These are phyloP conservation scores for Pyrenophora seminiperda DNA, from an alignment of 2,329 filamentous ascomycete species.

Conservation along the genomic window DNA sequence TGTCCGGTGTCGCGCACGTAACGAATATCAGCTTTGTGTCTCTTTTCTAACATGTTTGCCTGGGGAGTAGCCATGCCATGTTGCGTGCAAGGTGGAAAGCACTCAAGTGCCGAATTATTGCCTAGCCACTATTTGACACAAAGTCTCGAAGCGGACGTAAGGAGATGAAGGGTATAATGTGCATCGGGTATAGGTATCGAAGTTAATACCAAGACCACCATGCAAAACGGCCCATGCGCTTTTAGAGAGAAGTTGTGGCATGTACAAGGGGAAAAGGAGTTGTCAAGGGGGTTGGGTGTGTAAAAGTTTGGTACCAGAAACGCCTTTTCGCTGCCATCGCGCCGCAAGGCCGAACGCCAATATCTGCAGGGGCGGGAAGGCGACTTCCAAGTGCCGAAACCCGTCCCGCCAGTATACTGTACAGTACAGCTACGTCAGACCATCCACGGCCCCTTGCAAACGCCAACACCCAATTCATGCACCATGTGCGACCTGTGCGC, in stretches of 20 bases:
- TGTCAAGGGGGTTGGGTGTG: slow-evolving; percentile 2
- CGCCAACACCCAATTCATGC: slow-evolving; percentile 9
- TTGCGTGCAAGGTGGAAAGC: too few species aligned
- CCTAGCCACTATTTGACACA: slow-evolving; percentile 13
- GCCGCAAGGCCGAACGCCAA: slow-evolving; percentile 21
- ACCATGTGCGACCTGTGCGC: slow-evolving; percentile 12
- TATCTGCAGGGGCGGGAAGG: slow-evolving; percentile 7
- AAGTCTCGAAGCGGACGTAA: slow-evolving; percentile 14
- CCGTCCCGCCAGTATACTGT: too few species aligned
- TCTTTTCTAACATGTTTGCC: too few species aligned
- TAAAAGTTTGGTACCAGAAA: slow-evolving; percentile 6
- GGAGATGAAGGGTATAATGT: slow-evolving; percentile 16
- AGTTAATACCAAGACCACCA: neutral
- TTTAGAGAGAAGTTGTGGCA: slow-evolving; percentile 7
- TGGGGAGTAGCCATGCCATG: too few species aligned
- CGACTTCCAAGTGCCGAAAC: slow-evolving; percentile 24
- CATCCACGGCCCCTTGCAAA: slow-evolving; percentile 15
- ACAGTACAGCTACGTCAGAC: slow-evolving; percentile 26
- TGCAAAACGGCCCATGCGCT: slow-evolving; percentile 1
- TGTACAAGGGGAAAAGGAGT: neutral
- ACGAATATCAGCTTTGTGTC: too few species aligned
- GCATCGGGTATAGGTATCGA: slow-evolving; percentile 6
- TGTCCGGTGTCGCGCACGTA: too few species aligned
- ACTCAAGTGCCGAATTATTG: slow-evolving; percentile 4
- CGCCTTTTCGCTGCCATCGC: slow-evolving; percentile 10